phyloP scores from a whole-genome alignment of 106 monocot genomes.

The Iris macrosiphon region DNA sequence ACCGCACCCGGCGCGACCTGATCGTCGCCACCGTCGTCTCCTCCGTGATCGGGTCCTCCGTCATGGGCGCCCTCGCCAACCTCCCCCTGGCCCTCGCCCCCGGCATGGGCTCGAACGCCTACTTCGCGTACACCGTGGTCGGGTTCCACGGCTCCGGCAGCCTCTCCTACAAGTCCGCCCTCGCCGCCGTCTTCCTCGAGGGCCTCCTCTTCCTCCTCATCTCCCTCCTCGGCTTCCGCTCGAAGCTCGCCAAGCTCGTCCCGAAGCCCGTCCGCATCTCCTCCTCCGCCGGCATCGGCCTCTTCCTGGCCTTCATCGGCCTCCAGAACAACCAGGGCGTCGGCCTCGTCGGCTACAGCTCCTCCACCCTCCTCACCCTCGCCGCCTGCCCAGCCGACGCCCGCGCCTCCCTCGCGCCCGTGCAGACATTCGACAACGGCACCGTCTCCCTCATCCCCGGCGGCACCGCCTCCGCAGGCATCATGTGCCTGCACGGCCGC shows the following conservation, averaged over 20 bases:
- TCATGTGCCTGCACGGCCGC: slow-evolving; percentile 31
- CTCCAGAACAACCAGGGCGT: slow-evolving; percentile 35
- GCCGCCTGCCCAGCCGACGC: slow-evolving; percentile 26
- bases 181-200: slow-evolving; percentile 36
- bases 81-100: slow-evolving; percentile 39
- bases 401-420: slow-evolving; percentile 21
- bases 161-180: slow-evolving; percentile 23
- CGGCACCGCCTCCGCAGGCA: slow-evolving; percentile 23
- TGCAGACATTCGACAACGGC: slow-evolving; percentile 24
- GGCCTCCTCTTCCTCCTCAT: slow-evolving; percentile 34
- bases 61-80: slow-evolving; percentile 41
- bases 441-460: slow-evolving; percentile 27
- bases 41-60: slow-evolving; percentile 27
- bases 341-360: slow-evolving; percentile 29
- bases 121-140: slow-evolving; percentile 42
- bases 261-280: slow-evolving; percentile 26
- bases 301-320: slow-evolving; percentile 44
- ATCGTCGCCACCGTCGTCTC: slow-evolving; percentile 35
- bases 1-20: slow-evolving; percentile 36
- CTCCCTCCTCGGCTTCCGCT: slow-evolving; percentile 22
- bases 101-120: slow-evolving; percentile 45
- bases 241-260: slow-evolving; percentile 25
- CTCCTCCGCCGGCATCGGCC: slow-evolving; percentile 36
- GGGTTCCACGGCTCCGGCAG: slow-evolving; percentile 40
- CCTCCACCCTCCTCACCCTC: slow-evolving; percentile 32